Conservation (phyloP, 768 basidiomycete genomes). For the Candolleomyces aberdarensis region DNA sequence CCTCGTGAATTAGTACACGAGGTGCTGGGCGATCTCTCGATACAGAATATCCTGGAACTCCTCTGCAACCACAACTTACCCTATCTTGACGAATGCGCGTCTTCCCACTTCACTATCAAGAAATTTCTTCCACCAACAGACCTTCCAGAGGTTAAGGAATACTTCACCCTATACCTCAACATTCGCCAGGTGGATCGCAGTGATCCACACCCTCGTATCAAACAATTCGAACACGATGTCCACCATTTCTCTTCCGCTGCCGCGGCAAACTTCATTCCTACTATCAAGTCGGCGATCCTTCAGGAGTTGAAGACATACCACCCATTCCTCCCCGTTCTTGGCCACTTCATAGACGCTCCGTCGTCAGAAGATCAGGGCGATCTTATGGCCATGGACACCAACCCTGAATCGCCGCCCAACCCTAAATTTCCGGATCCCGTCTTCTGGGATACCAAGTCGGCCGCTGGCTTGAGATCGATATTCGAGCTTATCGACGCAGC, state of each 20-base stretch:
- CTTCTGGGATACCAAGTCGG: constrained; percentile 11
- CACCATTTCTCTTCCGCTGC: background rate
- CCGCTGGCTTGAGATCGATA: constrained; percentile 8
- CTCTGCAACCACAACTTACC: constrained; percentile 17
- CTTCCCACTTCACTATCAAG: constrained; percentile 14
- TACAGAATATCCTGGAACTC: constrained; percentile 22
- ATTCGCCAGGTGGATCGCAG: constrained; percentile 8
- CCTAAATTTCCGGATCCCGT: constrained; percentile 3
- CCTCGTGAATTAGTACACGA: constrained; percentile 26
- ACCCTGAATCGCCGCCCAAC: no score
- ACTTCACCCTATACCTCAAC: constrained; percentile 19
- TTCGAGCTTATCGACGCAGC: constrained; percentile 17
- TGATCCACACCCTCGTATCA: constrained; percentile 10
- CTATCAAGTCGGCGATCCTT: constrained; percentile 11
- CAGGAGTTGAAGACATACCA: constrained; percentile 14
- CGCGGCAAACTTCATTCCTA: background rate
- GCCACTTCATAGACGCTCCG: constrained; percentile 1
- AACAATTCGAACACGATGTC: constrained; percentile 7
- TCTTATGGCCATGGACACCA: background rate
- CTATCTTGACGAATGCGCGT: constrained; percentile 22
- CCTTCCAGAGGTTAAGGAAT: constrained; percentile 14
- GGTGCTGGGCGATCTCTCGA: constrained; percentile 22
- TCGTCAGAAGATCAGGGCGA: background rate
- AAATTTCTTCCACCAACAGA: constrained; percentile 8
- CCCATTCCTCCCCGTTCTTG: constrained; percentile 9